Evolutionary conservation across 2,329 filamentous ascomycete species (phyloP).

Genomic region (Penicillium fuscoglaucum): DNA sequence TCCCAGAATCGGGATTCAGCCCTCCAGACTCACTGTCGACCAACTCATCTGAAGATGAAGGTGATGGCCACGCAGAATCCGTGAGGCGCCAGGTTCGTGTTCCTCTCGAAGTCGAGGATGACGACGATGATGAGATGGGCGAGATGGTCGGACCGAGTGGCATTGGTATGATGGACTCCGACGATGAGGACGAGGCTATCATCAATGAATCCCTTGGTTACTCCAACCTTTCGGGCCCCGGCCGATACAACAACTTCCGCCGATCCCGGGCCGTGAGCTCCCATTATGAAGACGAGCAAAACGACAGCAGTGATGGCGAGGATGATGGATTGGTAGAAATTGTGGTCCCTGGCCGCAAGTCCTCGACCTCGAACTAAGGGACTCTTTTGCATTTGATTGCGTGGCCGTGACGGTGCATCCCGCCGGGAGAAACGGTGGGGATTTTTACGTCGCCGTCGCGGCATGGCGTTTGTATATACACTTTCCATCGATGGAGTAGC

Average conservation of each 20-base stretch:
- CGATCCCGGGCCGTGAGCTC: conserved; percentile 33
- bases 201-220: conserved; percentile 68
- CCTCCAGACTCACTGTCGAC: conserved; percentile 42
- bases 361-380: conserved; percentile 27
- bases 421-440: background rate
- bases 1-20: conserved; percentile 42
- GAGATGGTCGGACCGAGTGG: conserved; percentile 48
- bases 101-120: conserved; percentile 61
- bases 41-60: conserved; percentile 45
- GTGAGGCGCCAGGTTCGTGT: conserved; percentile 48
- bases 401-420: background rate
- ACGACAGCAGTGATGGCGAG: conserved; percentile 46
- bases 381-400: conserved; percentile 7
- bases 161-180: conserved; percentile 52
- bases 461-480: conserved; percentile 27
- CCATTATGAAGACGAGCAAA: conserved; percentile 43
- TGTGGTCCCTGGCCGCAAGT: conserved; percentile 44
- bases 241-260: conserved; percentile 46
- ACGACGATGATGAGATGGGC: conserved; percentile 51
- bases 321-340: conserved; percentile 50
- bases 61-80: conserved; percentile 39
- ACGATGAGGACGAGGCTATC: conserved; percentile 54
- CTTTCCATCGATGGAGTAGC: conserved; percentile 22
- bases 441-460: background rate
- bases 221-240: conserved; percentile 61